Evolutionary conservation across 2,329 filamentous ascomycete species (phyloP).

Genomic region (Furcasterigmium furcatum): DNA sequence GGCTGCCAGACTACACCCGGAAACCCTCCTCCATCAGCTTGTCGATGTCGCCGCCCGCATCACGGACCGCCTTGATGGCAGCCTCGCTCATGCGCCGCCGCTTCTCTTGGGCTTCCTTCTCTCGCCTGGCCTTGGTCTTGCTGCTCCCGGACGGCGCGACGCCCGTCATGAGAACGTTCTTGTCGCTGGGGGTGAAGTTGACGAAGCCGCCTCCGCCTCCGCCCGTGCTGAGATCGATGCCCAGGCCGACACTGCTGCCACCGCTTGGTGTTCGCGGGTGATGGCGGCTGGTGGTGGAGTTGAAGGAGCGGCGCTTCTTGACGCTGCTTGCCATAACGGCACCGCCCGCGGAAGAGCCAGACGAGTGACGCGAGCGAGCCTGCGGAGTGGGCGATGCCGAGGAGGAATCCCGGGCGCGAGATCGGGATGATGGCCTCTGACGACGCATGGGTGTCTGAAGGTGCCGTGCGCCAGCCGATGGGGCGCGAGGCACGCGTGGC

Average conservation of each 20-base stretch:
- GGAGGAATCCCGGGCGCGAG: slow-evolving; percentile 16
- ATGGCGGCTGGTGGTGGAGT: slow-evolving; percentile 19
- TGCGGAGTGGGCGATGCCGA: slow-evolving; percentile 34
- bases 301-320: slow-evolving; percentile 29
- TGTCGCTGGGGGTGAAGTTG: slow-evolving; percentile 85
- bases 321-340: slow-evolving; percentile 35
- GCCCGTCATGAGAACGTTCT: slow-evolving; percentile 74
- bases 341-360: slow-evolving; percentile 29
- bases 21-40: slow-evolving; percentile 50
- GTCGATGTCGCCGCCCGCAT: slow-evolving; percentile 65
- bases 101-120: slow-evolving; percentile 82
- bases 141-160: slow-evolving; percentile 88
- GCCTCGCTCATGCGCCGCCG: slow-evolving; percentile 65
- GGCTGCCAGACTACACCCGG: neutral
- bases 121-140: slow-evolving; percentile 91
- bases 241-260: slow-evolving; percentile 3
- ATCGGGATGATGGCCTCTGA: slow-evolving; percentile 30
- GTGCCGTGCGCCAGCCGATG: slow-evolving; percentile 51
- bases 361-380: slow-evolving; percentile 31
- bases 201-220: slow-evolving; percentile 59
- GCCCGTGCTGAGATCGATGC: slow-evolving; percentile 13
- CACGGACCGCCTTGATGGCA: slow-evolving; percentile 64
- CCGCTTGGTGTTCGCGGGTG: slow-evolving; percentile 21
- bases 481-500: slow-evolving; percentile 47
- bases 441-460: slow-evolving; percentile 39